Conservation (phyloP, 768 basidiomycete genomes). For the Tricholomella constricta region DNA sequence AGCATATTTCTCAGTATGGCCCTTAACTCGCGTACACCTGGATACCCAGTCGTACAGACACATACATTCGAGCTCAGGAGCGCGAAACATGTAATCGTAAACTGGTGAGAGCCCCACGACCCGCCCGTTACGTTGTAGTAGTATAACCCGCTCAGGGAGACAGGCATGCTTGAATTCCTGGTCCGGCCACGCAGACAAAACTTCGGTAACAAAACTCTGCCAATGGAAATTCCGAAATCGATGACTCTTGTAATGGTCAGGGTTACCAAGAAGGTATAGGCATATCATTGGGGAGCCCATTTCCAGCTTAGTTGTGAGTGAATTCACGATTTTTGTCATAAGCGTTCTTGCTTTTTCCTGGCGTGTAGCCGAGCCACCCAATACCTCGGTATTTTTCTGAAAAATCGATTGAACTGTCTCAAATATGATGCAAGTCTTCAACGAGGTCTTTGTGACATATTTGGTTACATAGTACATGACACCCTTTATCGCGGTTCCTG, state of each 20-base stretch:
- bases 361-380: conserved; percentile 12
- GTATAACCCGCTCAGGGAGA: conserved; percentile 18
- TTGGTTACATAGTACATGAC: too few species aligned
- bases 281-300: conserved; percentile 39
- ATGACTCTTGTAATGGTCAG: conserved; percentile 40
- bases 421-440: conserved; percentile 36
- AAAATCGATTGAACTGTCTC: not conserved
- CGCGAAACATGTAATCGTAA: conserved; percentile 34
- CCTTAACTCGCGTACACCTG: conserved; percentile 10
- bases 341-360: conserved; percentile 28
- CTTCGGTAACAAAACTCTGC: conserved; percentile 30
- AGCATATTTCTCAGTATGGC: too few species aligned
- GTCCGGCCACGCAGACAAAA: conserved; percentile 11
- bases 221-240: conserved; percentile 34
- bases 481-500: conserved; percentile 44
- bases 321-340: conserved; percentile 39
- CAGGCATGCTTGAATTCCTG: not conserved
- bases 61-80: conserved; percentile 15
- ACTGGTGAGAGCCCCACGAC: conserved; percentile 27
- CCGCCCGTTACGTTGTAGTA: conserved; percentile 16
- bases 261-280: too few species aligned
- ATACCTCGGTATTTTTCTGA: conserved; percentile 27
- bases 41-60: conserved; percentile 31
- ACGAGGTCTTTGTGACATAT: conserved; percentile 41
- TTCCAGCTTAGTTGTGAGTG: conserved; percentile 34